Evolutionary conservation across 78 protist genomes (phyloP).

Genomic region (Pigoraptor vietnamica): DNA sequence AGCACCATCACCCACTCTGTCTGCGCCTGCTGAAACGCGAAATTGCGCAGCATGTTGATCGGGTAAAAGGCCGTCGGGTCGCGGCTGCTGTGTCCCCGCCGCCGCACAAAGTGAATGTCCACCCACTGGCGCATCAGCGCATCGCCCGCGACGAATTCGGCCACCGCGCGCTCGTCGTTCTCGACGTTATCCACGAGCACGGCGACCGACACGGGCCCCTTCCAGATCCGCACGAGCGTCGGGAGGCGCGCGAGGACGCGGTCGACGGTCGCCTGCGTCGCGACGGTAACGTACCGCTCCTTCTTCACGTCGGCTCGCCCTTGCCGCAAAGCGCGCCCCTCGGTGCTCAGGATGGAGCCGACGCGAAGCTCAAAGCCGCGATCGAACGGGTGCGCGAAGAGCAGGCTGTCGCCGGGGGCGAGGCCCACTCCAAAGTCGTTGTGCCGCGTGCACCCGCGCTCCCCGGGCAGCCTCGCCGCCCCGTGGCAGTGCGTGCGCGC

Average conservation of each 20-base stretch:
- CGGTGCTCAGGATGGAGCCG: not conserved
- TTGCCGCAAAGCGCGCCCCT: not conserved
- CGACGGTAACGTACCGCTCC: not conserved
- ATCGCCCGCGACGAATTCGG: not conserved
- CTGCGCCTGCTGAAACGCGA: not conserved
- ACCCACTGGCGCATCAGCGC: not conserved
- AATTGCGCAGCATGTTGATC: not conserved
- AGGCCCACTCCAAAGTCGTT: not conserved
- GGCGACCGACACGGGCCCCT: conserved; percentile 30
- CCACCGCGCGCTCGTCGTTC: not conserved
- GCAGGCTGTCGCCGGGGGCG: not conserved
- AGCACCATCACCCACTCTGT: not conserved
- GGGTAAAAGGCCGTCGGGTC: not conserved
- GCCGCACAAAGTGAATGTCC: not conserved
- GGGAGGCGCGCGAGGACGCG: not conserved
- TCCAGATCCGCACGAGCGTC: not conserved
- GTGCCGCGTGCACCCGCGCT: not conserved
- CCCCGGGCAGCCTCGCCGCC: not conserved
- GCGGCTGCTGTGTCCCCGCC: not conserved
- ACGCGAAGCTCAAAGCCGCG: not conserved
- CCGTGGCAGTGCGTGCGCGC: not conserved
- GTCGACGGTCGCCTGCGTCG: not conserved
- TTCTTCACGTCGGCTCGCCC: not conserved
- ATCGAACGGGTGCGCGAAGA: not conserved
- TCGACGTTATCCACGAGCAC: conserved; percentile 4